phyloP scores from a whole-genome alignment of 306 rosid genomes.

The Vigna mungo region DNA sequence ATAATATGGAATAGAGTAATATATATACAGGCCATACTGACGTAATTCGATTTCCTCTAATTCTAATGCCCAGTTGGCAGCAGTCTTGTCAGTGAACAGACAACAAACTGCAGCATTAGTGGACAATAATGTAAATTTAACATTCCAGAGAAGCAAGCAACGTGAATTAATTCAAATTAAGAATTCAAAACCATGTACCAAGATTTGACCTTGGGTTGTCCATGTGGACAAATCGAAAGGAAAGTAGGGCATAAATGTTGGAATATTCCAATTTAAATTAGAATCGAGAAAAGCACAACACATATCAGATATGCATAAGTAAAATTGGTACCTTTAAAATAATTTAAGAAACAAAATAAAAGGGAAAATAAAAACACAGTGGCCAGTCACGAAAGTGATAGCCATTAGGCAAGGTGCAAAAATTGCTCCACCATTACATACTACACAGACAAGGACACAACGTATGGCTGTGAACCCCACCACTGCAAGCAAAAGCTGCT shows the following conservation, averaged over 20 bases:
- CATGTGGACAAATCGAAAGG: constrained; percentile 43
- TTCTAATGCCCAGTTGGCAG: constrained; percentile 25
- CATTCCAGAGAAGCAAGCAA: constrained; percentile 25
- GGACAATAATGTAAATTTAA: constrained; percentile 30
- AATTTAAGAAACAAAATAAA: background rate
- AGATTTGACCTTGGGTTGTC: constrained; percentile 42
- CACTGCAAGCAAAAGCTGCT: constrained; percentile 44
- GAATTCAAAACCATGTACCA: constrained; percentile 28
- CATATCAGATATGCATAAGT: constrained; percentile 29
- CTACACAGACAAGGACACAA: constrained; percentile 37
- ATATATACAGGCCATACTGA: background rate
- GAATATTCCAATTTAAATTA: constrained; percentile 54
- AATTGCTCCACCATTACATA: constrained; percentile 42
- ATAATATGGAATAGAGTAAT: background rate
- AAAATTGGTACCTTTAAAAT: constrained; percentile 1
- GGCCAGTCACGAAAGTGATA: constrained; percentile 40
- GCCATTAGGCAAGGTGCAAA: constrained; percentile 45
- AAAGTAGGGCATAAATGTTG: constrained; percentile 46
- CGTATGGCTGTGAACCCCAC: constrained; percentile 43
- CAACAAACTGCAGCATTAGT: background rate
- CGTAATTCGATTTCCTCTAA: background rate
- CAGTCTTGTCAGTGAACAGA: constrained; percentile 33
- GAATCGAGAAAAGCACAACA: constrained; percentile 31
- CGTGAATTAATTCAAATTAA: constrained; percentile 20
- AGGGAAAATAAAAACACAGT: constrained; percentile 14